phyloP scores from a whole-genome alignment of 2,329 filamentous ascomycete genomes.

The Aureobasidium sp. region DNA sequence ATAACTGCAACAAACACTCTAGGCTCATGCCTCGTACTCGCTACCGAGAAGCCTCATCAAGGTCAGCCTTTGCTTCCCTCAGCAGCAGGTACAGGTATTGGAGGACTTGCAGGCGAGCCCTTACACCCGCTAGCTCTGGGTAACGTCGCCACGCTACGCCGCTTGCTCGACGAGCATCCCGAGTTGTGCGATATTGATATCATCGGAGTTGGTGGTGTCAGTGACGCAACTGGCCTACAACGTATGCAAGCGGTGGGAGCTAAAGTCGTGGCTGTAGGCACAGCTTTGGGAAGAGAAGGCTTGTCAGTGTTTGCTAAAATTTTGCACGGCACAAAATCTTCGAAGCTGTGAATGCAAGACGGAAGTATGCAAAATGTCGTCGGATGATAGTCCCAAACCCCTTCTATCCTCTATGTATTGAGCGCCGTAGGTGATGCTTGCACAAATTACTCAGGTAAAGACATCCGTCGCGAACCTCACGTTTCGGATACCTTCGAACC shows the following conservation, averaged over 20 bases:
- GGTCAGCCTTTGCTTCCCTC: conserved; percentile 40
- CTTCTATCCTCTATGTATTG: not conserved
- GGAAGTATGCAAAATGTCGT: not conserved
- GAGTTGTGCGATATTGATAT: conserved; percentile 51
- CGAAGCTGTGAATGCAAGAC: not conserved
- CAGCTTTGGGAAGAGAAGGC: conserved; percentile 59
- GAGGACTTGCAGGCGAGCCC: conserved; percentile 65
- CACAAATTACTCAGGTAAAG: conserved; percentile 23
- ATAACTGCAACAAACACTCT: conserved; percentile 70
- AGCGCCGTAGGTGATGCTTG: not conserved
- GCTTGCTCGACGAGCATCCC: conserved; percentile 47
- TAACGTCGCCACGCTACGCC: conserved; percentile 63
- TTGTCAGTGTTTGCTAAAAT: conserved; percentile 58
- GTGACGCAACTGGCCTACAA: conserved; percentile 53
- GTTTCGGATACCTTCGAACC: conserved; percentile 23
- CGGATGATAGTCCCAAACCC: not conserved
- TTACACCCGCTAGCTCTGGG: conserved; percentile 68
- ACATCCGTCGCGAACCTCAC: conserved; percentile 24
- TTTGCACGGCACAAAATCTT: conserved; percentile 6
- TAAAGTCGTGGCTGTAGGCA: conserved; percentile 60
- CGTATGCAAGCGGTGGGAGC: conserved; percentile 64
- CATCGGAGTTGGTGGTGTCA: conserved; percentile 67
- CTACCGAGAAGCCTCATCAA: conserved; percentile 6
- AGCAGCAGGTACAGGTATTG: conserved; percentile 51
- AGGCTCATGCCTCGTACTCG: conserved; percentile 58